Base-by-base conservation (phyloP, 1,139 yeast genomes). In the Suhomyces atakaporum region DNA sequence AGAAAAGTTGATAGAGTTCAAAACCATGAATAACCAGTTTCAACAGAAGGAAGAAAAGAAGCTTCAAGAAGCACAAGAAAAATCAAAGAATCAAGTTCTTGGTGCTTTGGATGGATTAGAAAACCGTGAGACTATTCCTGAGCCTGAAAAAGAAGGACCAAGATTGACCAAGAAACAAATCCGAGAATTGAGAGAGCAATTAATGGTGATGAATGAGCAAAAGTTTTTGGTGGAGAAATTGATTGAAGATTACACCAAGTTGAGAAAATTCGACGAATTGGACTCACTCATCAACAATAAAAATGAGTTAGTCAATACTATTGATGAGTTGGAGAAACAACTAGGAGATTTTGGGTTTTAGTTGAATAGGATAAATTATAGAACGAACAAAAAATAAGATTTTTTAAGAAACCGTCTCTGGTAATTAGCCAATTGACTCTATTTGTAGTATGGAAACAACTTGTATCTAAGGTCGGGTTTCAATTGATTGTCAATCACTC, bases 181-280 rank as follows among this genome's bases (percentile, higher is more conserved):
- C 4, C 66, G 86, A 36, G 73, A 72, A 39, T 62, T 75, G 24
- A 68, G 94, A 38, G 94, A 88, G 49, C 84, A 84, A 47, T 60
- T 90, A 39, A 84, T 89, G 83, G 96, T 90, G 10, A 66, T 88
- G 60, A 84, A 84, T 46, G 97, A 90, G 53, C 97, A 90, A 53
- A 72, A 73, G 51, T 88, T 77, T 49, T 60, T 90, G 44, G 81
- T 90, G 3, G 77, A 79, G 39, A 73, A 75, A 16, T 75, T 83
- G 73, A 74, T 85, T 14, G 66, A 70, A 4, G 78, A 74, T 13
- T 77, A 83, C 29, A 86, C 83, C 40, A 72, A 70, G 45, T 78
- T 76, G 38, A 66, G 97, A 29, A 77, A 79, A 45, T 88, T 87
- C 54, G 96, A 89, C 44, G 96, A 88, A 53, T 61, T 88, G 31